Percentiles rank a stretch among this genome's conserved stretches.
phyloP scores from a whole-genome alignment of 768 basidiomycete genomes.

The Collybia sp. region DNA sequence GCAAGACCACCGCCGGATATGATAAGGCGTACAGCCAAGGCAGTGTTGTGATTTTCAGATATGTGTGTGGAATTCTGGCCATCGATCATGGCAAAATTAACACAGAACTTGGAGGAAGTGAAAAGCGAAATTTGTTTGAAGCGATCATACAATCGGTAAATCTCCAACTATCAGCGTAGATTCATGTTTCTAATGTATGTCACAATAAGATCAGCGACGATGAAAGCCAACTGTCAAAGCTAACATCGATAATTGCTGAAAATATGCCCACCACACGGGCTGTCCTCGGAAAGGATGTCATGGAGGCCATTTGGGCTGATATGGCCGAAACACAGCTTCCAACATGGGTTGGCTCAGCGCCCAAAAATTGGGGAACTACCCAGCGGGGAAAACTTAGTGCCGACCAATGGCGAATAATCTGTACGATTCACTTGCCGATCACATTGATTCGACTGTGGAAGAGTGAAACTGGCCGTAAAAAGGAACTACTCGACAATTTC shows the following conservation, averaged over 20 bases:
- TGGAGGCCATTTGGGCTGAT: constrained; percentile 19
- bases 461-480: constrained; percentile 5
- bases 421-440: constrained; percentile 25
- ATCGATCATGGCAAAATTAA: constrained; percentile 3
- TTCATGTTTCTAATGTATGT: background rate
- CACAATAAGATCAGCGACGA: background rate
- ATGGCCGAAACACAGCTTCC: constrained; percentile 19
- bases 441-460: constrained; percentile 31
- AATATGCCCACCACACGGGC: background rate
- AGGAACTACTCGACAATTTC: constrained; percentile 22
- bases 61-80: constrained; percentile 7
- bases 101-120: constrained; percentile 5
- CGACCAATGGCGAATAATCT: constrained; percentile 27
- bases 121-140: constrained; percentile 9
- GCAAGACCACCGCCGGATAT: background rate
- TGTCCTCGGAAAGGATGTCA: constrained; percentile 23
- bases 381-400: constrained; percentile 24
- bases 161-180: background rate
- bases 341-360: constrained; percentile 14
- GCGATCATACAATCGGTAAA: constrained; percentile 5
- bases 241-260: constrained; percentile 1
- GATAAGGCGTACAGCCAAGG: background rate
- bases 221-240: background rate
- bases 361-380: constrained; percentile 15
- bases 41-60: background rate